Base-by-base conservation (phyloP, 1,284 basidiomycete genomes). In the Xanthoconium separans region DNA sequence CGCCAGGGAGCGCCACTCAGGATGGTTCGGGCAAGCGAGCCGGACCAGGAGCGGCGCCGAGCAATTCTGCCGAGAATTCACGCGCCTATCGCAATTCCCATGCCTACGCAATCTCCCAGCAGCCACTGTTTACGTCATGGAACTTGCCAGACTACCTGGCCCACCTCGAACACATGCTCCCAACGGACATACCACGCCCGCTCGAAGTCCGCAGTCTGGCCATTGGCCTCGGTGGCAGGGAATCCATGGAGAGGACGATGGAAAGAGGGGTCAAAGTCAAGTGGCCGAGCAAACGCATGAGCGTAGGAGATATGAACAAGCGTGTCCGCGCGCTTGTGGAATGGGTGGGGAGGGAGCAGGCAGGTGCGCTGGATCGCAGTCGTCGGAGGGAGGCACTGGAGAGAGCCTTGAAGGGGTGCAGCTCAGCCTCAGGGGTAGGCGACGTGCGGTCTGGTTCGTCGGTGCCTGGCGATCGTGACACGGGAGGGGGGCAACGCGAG, bases 291-390 rank as follows among this genome's bases (percentile, higher is more conserved):
- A 96, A 97, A 71, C 82, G 96, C 49, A 94, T 89, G 82, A 97
- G 95, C 61, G 87, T 96, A 24, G 89, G 87, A 18, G 96, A 99
- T 69, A 97, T 99, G 93, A 91, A 94, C 70, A 98, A 98, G 75
- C 85, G 96, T 20, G 93, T 97, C 20, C 81, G 93, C 44, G 85
- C 89, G 53, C 81, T 98, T 54, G 84, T 96, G 34, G 96, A 98
- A 65, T 98, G 93, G 84, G 92, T 95, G 13, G 89, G 88, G 41
- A 80, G 91, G 56, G 88, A 91, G 66, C 91, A 95, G 69, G 83
- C 83, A 1, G 86, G 83, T 61, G 89, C 89, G 47, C 76, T 80
- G 33, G 90, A 91, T 69, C 81, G 90, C 44, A 80, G 77, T 40
- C 80, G 90, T 58, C 75, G 92, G 61, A 81, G 81, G 54, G 83